phyloP scores from a whole-genome alignment of 331 rosid species.

The Ulmus americana region DNA sequence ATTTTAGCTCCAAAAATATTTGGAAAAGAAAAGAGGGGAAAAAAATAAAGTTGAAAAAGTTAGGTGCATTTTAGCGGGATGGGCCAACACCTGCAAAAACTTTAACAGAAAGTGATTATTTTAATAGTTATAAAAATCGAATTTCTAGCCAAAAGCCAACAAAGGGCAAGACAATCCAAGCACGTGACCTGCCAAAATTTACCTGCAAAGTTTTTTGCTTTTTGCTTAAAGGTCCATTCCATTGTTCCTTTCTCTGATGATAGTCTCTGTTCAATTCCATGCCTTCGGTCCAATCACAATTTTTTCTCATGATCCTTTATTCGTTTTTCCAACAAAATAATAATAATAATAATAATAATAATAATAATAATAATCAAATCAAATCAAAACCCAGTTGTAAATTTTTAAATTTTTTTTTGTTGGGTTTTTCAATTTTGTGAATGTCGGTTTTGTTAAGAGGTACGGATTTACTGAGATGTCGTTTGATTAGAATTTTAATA shows the following conservation, averaged over 20 bases:
- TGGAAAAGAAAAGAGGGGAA: no score
- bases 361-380: not conserved
- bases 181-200: constrained; percentile 89
- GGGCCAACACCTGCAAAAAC: constrained; percentile 27
- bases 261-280: constrained; percentile 38
- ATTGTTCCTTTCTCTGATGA: constrained; percentile 20
- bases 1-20: no score
- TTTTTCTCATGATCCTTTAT: not conserved
- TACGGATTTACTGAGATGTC: no score
- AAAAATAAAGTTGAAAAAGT: not conserved
- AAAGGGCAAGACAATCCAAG: constrained; percentile 57
- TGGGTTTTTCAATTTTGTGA: no score
- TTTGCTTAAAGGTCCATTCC: constrained; percentile 21
- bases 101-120: constrained; percentile 44
- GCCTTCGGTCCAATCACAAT: constrained; percentile 40
- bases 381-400: not conserved
- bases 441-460: no score
- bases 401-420: no score
- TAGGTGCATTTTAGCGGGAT: constrained; percentile 33
- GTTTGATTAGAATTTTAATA: no score
- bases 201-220: constrained; percentile 24
- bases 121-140: constrained; percentile 24
- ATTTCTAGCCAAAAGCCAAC: constrained; percentile 51
- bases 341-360: no score
- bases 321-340: not conserved